Evolutionary conservation across 2,329 filamentous ascomycete genomes (phyloP).

Genomic region (Periconia macrospinosa): DNA sequence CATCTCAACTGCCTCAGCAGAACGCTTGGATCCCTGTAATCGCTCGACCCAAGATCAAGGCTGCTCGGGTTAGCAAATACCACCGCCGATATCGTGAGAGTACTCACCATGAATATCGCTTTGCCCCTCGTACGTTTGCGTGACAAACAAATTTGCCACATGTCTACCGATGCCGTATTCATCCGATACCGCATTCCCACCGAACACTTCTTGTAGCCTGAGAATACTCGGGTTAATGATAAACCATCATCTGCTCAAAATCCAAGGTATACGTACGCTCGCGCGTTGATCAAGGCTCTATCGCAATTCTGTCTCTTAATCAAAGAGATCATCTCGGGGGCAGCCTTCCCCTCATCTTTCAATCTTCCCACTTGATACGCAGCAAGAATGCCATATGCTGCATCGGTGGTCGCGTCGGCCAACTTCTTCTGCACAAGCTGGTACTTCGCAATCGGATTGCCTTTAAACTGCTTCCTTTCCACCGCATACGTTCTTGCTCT

Average conservation of each 20-base stretch:
- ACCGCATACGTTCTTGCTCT: constrained; percentile 84
- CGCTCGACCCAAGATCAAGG: constrained; percentile 54
- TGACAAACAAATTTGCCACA: constrained; percentile 94
- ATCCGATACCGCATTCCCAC: constrained; percentile 96
- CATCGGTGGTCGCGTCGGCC: constrained; percentile 88
- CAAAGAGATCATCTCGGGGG: constrained; percentile 96
- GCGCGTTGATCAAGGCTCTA: constrained; percentile 75
- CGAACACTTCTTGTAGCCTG: constrained; percentile 90
- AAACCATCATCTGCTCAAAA: too few relatives aligned
- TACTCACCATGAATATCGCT: constrained; percentile 93
- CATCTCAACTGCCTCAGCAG: constrained; percentile 51
- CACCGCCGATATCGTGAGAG: not conserved
- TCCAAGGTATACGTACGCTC: constrained; percentile 54
- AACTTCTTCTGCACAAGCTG: constrained; percentile 98
- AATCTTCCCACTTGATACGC: constrained; percentile 87
- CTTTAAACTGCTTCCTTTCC: constrained; percentile 93
- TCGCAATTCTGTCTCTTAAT: constrained; percentile 99
- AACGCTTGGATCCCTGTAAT: constrained; percentile 76
- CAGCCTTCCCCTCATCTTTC: constrained; percentile 85
- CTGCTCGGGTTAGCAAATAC: constrained; percentile 39
- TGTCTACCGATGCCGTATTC: constrained; percentile 95
- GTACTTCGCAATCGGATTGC: constrained; percentile 91
- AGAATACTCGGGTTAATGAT: not conserved
- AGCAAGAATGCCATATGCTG: constrained; percentile 86
- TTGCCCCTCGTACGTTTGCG: constrained; percentile 97